These are phyloP conservation scores for Artemisia annua DNA, from an alignment of 129 eudicot species.

Conservation along the genomic window DNA sequence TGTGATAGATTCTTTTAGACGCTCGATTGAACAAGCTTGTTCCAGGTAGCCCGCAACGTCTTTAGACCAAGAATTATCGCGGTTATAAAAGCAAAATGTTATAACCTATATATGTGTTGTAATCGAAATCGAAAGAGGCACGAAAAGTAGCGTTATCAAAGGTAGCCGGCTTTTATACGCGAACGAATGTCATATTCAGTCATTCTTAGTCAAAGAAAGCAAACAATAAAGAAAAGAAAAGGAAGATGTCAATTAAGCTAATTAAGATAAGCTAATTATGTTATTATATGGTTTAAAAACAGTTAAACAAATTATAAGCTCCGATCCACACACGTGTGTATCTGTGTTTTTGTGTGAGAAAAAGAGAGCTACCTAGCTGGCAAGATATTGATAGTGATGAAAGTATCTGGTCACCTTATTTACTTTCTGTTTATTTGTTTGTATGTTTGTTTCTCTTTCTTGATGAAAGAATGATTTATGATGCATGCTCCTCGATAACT, in stretches of 20 bases:
- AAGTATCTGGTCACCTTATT: slow-evolving; percentile 32
- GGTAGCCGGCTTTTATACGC: slow-evolving; percentile 16
- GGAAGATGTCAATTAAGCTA: slow-evolving; percentile 30
- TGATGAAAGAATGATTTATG: slow-evolving; percentile 35
- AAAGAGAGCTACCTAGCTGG: slow-evolving; percentile 15
- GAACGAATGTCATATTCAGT: slow-evolving; percentile 21
- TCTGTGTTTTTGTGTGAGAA: slow-evolving; percentile 15
- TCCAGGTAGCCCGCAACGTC: too few relatives aligned
- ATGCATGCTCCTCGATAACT: slow-evolving; percentile 3
- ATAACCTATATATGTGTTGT: too few relatives aligned
- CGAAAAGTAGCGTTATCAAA: not conserved
- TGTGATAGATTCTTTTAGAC: too few relatives aligned
- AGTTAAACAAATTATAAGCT: slow-evolving; percentile 22
- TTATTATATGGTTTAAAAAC: slow-evolving; percentile 3
- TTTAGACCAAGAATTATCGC: too few relatives aligned
- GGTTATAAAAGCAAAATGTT: too few relatives aligned
- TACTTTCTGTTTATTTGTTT: not conserved
- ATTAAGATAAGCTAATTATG: slow-evolving; percentile 8
- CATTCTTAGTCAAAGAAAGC: slow-evolving; percentile 30
- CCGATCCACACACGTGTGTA: slow-evolving; percentile 40
- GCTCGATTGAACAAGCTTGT: too few relatives aligned
- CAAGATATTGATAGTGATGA: slow-evolving; percentile 31
- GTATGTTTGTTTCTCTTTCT: slow-evolving; percentile 15
- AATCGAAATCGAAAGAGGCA: too few relatives aligned
- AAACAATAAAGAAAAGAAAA: not conserved